Conservation (phyloP, 2,329 filamentous ascomycete genomes). For the Cladosporium sp. region DNA sequence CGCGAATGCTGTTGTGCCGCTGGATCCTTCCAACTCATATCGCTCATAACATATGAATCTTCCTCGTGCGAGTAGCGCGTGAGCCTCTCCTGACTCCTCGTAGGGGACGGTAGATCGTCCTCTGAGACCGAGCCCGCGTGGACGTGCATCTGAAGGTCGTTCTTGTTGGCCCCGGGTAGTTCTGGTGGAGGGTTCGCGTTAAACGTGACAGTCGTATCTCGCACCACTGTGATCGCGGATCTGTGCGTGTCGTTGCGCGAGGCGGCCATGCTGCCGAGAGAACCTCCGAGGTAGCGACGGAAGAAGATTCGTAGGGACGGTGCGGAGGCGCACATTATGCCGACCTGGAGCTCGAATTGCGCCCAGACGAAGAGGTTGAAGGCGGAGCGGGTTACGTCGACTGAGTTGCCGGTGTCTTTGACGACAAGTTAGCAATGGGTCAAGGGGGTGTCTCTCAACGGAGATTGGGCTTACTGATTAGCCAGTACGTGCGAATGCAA, state of each 20-base stretch:
- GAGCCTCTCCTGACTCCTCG: not conserved
- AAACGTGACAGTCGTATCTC: conserved; percentile 9
- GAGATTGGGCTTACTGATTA: conserved; percentile 26
- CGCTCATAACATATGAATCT: conserved; percentile 7
- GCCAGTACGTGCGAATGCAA: conserved; percentile 43
- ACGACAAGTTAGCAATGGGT: conserved; percentile 16
- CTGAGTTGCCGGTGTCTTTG: conserved; percentile 25
- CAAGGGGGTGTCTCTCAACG: not conserved
- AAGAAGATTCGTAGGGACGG: conserved; percentile 33
- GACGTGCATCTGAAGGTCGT: not conserved
- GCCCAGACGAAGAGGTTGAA: conserved; percentile 35
- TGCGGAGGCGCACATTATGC: conserved; percentile 33
- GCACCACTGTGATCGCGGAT: conserved; percentile 10
- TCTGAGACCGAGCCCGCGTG: not conserved
- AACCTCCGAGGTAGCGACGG: conserved; percentile 23
- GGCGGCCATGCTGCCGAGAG: too few relatives aligned
- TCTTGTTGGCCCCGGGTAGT: not conserved
- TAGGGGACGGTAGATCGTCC: not conserved
- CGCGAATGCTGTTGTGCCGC: not conserved
- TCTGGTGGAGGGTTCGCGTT: not conserved
- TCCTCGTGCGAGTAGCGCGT: conserved; percentile 18
- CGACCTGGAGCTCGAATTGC: conserved; percentile 33
- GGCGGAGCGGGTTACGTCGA: conserved; percentile 27
- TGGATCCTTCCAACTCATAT: conserved; percentile 8
- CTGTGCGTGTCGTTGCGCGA: not conserved